Conservation (phyloP, 106 monocot species). For the Acorus calamus region DNA sequence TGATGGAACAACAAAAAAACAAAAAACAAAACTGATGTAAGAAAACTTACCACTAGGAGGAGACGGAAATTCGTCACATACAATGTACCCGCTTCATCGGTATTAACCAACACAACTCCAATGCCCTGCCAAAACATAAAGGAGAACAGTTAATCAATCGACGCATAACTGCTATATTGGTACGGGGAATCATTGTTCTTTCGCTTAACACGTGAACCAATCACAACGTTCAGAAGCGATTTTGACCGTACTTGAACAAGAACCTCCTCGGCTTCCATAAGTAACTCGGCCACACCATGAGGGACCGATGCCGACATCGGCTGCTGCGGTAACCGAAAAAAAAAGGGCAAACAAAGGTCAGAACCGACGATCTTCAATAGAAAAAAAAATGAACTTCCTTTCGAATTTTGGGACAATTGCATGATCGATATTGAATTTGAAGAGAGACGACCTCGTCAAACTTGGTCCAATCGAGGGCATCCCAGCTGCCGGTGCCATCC, state of each 20-base stretch:
- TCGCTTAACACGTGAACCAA: neutral
- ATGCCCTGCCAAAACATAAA: constrained; percentile 30
- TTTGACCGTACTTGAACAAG: constrained; percentile 37
- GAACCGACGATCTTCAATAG: neutral
- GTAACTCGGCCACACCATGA: constrained; percentile 52
- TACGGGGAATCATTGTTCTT: neutral
- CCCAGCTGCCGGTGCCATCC: constrained; percentile 60
- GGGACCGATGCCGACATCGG: constrained; percentile 25
- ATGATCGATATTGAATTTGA: no score
- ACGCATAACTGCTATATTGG: neutral
- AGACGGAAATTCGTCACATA: constrained; percentile 88
- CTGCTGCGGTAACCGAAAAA: constrained; percentile 17
- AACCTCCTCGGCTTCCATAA: constrained; percentile 78
- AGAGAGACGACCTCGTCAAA: constrained; percentile 22
- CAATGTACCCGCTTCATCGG: constrained; percentile 67
- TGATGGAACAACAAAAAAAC: no score
- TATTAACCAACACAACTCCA: constrained; percentile 90
- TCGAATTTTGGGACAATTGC: neutral
- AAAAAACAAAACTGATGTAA: neutral
- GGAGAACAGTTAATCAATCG: neutral
- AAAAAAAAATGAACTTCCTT: neutral
- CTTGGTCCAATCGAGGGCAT: constrained; percentile 80
- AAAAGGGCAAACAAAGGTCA: neutral
- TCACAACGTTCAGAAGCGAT: neutral
- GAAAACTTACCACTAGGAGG: constrained; percentile 78